These are phyloP conservation scores for Filosporella fistucella DNA, from an alignment of 495 filamentous ascomycete species.

Conservation along the genomic window DNA sequence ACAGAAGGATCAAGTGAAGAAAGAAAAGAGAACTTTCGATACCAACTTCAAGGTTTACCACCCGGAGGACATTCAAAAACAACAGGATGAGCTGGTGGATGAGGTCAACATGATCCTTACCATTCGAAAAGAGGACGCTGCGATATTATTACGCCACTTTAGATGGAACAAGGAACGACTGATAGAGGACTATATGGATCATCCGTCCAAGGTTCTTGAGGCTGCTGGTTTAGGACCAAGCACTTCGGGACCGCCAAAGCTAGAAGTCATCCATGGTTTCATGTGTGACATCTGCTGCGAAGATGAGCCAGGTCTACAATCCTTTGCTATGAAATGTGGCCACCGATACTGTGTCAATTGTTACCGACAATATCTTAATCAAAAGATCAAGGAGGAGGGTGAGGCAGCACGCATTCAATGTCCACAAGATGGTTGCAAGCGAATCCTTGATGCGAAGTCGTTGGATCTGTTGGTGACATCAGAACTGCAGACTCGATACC, in stretches of 20 bases:
- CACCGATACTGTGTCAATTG: constrained; percentile 95
- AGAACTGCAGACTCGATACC: constrained; percentile 74
- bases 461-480: constrained; percentile 74
- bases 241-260: constrained; percentile 55
- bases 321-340: constrained; percentile 92
- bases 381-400: constrained; percentile 92
- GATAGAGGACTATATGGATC: constrained; percentile 94
- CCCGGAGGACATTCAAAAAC: constrained; percentile 71
- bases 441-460: constrained; percentile 87
- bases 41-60: constrained; percentile 77
- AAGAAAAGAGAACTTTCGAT: constrained; percentile 71
- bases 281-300: constrained; percentile 96
- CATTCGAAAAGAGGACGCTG: constrained; percentile 78
- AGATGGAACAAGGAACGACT: constrained; percentile 95
- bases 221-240: constrained; percentile 74
- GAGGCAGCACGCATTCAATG: constrained; percentile 94
- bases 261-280: constrained; percentile 71
- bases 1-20: constrained; percentile 69
- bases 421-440: constrained; percentile 79
- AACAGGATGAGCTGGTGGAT: constrained; percentile 78
- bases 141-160: constrained; percentile 81
- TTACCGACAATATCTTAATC: constrained; percentile 82
- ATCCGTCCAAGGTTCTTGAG: constrained; percentile 70
- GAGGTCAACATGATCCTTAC: constrained; percentile 87
- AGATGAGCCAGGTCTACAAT: constrained; percentile 71